These are phyloP conservation scores for Naganishia kalamii DNA, from an alignment of 768 basidiomycete genomes.

Conservation along the genomic window DNA sequence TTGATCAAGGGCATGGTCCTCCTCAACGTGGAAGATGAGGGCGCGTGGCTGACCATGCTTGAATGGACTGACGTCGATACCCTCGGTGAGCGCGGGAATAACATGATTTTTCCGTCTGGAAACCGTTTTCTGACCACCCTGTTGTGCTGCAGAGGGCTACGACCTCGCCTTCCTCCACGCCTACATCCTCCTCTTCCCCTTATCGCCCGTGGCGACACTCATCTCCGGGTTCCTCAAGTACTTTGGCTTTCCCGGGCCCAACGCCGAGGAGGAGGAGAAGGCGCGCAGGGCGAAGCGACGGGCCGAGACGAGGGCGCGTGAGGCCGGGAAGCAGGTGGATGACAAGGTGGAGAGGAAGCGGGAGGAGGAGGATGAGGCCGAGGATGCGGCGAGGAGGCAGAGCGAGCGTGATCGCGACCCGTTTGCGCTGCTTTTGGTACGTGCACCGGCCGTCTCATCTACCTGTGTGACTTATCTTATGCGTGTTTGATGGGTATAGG, in stretches of 20 bases:
- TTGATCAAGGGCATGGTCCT: conserved; percentile 70
- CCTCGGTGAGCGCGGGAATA: conserved; percentile 53
- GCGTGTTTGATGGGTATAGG: background rate
- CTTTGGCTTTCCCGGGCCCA: conserved; percentile 50
- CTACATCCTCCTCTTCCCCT: conserved; percentile 63
- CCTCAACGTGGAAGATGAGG: conserved; percentile 66
- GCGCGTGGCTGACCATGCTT: conserved; percentile 72
- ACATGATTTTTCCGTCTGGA: background rate
- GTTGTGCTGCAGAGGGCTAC: conserved; percentile 55
- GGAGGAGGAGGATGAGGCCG: background rate
- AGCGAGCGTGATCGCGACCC: conserved; percentile 15
- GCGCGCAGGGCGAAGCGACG: conserved; percentile 17
- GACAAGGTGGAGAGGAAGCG: conserved; percentile 41
- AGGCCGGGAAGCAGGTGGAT: conserved; percentile 33
- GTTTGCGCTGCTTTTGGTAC: conserved; percentile 20
- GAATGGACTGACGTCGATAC: conserved; percentile 66
- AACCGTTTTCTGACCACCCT: conserved; percentile 3
- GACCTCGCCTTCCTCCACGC: conserved; percentile 55
- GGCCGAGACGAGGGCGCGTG: conserved; percentile 5
- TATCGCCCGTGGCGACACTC: conserved; percentile 54
- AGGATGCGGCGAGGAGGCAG: conserved; percentile 49
- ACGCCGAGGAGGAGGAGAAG: conserved; percentile 50
- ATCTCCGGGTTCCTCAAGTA: conserved; percentile 66
- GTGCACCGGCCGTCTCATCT: background rate
- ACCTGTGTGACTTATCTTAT: background rate